Evolutionary conservation across 139 green algal species (phyloP).

Genomic region (Gonium pectorale): DNA sequence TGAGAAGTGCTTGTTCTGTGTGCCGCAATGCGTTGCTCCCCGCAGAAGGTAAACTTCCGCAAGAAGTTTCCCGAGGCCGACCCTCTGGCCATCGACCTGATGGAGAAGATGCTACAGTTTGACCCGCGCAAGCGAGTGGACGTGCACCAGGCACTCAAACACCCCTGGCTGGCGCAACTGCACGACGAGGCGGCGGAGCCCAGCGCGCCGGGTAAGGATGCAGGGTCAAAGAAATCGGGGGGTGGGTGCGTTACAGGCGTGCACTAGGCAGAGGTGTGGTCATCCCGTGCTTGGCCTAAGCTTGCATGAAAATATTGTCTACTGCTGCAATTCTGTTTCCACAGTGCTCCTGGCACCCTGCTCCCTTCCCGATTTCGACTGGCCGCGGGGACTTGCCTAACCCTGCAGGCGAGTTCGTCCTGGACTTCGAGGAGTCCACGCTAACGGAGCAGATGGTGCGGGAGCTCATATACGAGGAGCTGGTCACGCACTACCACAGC

Average conservation of each 20-base stretch:
- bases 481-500: slow-evolving; percentile 70
- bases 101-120: slow-evolving; percentile 94
- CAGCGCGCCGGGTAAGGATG: slow-evolving; percentile 63
- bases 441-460: slow-evolving; percentile 82
- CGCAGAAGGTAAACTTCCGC: slow-evolving; percentile 55
- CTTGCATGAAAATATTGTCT: no score
- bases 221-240: no score
- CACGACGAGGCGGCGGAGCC: slow-evolving; percentile 87
- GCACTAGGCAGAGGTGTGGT: no score
- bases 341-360: no score
- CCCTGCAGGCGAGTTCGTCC: slow-evolving; percentile 79
- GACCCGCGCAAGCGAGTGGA: slow-evolving; percentile 88
- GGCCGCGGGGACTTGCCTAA: no score
- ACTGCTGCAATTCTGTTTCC: no score
- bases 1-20: no score
- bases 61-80: slow-evolving; percentile 84
- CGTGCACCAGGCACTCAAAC: slow-evolving; percentile 86
- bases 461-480: slow-evolving; percentile 85
- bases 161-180: slow-evolving; percentile 91
- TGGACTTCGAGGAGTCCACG: slow-evolving; percentile 93
- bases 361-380: no score
- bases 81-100: slow-evolving; percentile 83
- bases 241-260: no score
- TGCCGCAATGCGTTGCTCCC: not conserved
- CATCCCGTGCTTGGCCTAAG: no score